Evolutionary conservation across 345 rosid species (phyloP), one percentile per base, ranked within the genome.

Genomic region (Euclidium syriacum): DNA sequence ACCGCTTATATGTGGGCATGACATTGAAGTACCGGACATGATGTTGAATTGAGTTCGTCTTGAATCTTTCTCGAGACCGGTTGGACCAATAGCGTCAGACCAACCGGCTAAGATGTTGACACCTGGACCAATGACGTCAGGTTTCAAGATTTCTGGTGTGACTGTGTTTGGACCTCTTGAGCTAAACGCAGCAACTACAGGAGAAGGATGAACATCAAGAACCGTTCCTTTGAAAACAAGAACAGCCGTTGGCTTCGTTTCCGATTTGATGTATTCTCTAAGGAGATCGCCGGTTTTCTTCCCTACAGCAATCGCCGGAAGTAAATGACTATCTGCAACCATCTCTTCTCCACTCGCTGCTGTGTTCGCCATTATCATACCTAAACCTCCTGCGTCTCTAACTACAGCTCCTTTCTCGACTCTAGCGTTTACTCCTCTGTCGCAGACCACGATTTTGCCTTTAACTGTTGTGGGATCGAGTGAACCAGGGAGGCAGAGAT

Each of bases 1-100:
- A 3, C 98, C 96, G 15, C 98, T 91, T 46, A 91, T 77, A 68
- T 91, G 98, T 0, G 98, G 98, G 79, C 98, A 91, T 0, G 98
- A 91, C 98, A 91, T 91, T 0, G 98, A 91, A 11, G 98, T 91
- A 27, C 98, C 98, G 65, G 98, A 88, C 79, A 88, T 53, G 61
- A 91, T 88, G 53, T 88, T 88, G 84, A 88, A 88, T 2, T 54
- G 70, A 0, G 91, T 77, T 61, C 75, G 79, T 40, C 95, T 83
- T 0, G 74, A 50, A 75, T 91, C 96, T 23, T 58, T 79, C 47
- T 81, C 91, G 30, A 85, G 75, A 32, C 85, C 86, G 7, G 89
- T 86, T 34, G 94, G 94, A 12, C 94, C 96, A 19, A 78, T 29
- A 1, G 88, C 86, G 35, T 77, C 90, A 2, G 95, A 74, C 98